Base-by-base conservation (phyloP, 2,329 filamentous ascomycete species). In the Exutisphaerella laricina region DNA sequence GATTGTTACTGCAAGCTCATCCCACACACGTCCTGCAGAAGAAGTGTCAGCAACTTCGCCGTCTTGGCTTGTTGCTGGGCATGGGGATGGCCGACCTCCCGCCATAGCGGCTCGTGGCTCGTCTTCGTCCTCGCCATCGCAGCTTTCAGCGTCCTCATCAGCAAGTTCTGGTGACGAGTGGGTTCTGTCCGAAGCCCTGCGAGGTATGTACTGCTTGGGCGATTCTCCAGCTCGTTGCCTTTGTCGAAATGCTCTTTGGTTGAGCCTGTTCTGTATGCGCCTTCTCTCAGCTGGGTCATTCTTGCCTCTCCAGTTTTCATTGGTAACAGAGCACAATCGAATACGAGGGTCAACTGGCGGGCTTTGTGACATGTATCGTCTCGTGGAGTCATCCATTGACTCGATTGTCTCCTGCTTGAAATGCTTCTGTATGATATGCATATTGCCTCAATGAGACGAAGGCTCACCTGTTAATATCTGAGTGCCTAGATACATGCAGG, bases 261-360 rank as follows among this genome's bases (percentile, higher is more conserved):
- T 61, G 28, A 61, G 45, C 1, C 58, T 41, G 38, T 60, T 62
- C 35, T 61, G 58, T 13, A 61, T 60, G 13, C 58, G 53, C 33
- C 59, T 46, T 29, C 58, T 43, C 39, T 60, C 58, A 6, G 46
- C 41, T 23, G 58, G 56, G 40, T 60, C 57, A 31, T 56, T 60
- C 45, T 60, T 56, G 33, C 57, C 58, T 32, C 49, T 54, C 55
- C 58, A 60, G 46, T 60, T 58, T 48, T 60, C 58, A 33, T 60
- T 59, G 6, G 36, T 46, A 9, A 48, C 45, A 4, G 34, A 35
- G 28, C 41, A 40, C 28, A 48, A 41, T 25, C 35, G 45, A 23
- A 41, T 40, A 25, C 20, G 28, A 8, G 44, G 23, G 20, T 46
- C 44, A 5, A 34, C 31, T 18, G 44, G 41, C 16, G 20, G 30